Percentiles rank a stretch among this genome's conserved stretches.
Conservation (phyloP, 345 rosid genomes). For the Hibiscus tridactylites region DNA sequence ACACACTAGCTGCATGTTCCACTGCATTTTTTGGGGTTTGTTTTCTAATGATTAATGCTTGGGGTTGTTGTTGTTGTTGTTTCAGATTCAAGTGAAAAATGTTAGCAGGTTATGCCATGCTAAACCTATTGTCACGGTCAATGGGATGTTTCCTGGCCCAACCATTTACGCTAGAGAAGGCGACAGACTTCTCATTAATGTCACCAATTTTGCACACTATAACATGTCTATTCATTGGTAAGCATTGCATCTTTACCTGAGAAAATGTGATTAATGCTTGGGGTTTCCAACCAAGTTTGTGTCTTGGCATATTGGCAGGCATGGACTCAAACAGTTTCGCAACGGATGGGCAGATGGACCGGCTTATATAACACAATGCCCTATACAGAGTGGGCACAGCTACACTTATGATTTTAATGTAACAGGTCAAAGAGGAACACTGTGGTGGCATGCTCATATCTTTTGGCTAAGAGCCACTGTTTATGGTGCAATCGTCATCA, state of each 20-base stretch:
- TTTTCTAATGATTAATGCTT: neutral
- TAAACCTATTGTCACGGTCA: slow-evolving; percentile 13
- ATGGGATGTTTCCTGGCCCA: slow-evolving; percentile 50
- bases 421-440: slow-evolving; percentile 64
- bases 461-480: slow-evolving; percentile 62
- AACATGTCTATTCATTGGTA: slow-evolving; percentile 67
- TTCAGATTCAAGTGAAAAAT: slow-evolving; percentile 15
- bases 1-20: neutral
- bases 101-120: slow-evolving; percentile 18
- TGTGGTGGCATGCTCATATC: slow-evolving; percentile 71
- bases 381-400: slow-evolving; percentile 51
- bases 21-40: neutral
- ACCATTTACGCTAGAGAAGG: slow-evolving; percentile 40
- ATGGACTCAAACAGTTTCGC: slow-evolving; percentile 60
- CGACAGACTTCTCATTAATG: slow-evolving; percentile 46
- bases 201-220: slow-evolving; percentile 48
- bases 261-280: neutral
- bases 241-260: neutral
- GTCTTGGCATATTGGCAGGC: slow-evolving; percentile 41
- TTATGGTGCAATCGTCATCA: slow-evolving; percentile 56
- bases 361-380: slow-evolving; percentile 75
- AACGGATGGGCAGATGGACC: slow-evolving; percentile 91
- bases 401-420: slow-evolving; percentile 49
- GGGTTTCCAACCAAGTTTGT: neutral
- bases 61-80: slow-evolving; percentile 9